Evolutionary conservation across 1,284 basidiomycete species (phyloP).

Genomic region (Cryptococcus maquisensis): DNA sequence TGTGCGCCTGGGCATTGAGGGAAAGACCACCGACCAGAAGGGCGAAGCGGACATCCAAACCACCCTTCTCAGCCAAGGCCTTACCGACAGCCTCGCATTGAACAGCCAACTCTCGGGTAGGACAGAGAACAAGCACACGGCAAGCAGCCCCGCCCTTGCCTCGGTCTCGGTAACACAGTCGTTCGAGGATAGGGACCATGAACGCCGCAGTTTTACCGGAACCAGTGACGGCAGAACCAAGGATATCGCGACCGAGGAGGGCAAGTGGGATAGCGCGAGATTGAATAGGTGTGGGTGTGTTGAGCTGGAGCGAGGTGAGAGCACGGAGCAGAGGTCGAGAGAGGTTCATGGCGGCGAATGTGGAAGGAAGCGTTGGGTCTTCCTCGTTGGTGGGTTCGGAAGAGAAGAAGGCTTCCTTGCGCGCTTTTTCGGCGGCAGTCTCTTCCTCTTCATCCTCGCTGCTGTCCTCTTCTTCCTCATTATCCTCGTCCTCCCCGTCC

Average conservation of each 20-base stretch:
- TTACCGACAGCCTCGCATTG: slow-evolving; percentile 89
- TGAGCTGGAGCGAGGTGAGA: slow-evolving; percentile 73
- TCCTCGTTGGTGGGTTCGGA: slow-evolving; percentile 50
- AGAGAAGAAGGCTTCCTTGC: slow-evolving; percentile 82
- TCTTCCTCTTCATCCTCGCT: slow-evolving; percentile 54
- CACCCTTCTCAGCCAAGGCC: slow-evolving; percentile 65
- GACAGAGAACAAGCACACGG: slow-evolving; percentile 87
- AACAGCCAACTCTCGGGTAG: slow-evolving; percentile 89
- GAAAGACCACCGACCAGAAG: slow-evolving; percentile 91
- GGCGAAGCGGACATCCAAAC: slow-evolving; percentile 83
- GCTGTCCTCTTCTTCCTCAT: slow-evolving; percentile 29
- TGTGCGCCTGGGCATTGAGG: slow-evolving; percentile 80
- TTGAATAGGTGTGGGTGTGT: slow-evolving; percentile 91
- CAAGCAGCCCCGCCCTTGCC: slow-evolving; percentile 77
- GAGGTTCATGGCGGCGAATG: slow-evolving; percentile 81
- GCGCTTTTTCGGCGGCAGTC: slow-evolving; percentile 65
- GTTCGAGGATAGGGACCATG: slow-evolving; percentile 87
- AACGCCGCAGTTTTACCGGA: slow-evolving; percentile 97
- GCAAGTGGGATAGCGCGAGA: slow-evolving; percentile 87
- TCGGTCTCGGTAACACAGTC: slow-evolving; percentile 81
- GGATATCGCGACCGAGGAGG: slow-evolving; percentile 88
- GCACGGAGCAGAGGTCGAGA: slow-evolving; percentile 85
- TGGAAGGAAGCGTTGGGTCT: slow-evolving; percentile 49
- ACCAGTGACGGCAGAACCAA: slow-evolving; percentile 91
- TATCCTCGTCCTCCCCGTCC: slow-evolving; percentile 48